These are phyloP conservation scores for Collybia mongolica DNA, from an alignment of 768 basidiomycete genomes.

Conservation along the genomic window DNA sequence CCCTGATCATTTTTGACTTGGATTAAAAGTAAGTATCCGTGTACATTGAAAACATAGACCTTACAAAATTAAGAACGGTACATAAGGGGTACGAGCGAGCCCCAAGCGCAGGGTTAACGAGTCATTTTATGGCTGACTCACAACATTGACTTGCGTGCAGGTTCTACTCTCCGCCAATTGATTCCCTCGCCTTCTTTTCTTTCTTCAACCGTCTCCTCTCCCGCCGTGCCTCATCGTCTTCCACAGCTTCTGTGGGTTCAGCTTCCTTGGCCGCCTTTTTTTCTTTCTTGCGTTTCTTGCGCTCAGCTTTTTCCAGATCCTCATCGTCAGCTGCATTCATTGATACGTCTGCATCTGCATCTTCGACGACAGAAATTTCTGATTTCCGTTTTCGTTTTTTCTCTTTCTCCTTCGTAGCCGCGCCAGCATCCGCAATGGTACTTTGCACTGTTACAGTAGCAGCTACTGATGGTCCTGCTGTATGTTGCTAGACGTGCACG, in stretches of 20 bases:
- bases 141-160: background rate
- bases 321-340: constrained; percentile 38
- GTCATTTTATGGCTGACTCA: too few relatives aligned
- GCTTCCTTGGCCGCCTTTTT: constrained; percentile 54
- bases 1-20: too few relatives aligned
- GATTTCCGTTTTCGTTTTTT: constrained; percentile 88
- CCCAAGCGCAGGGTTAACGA: too few relatives aligned
- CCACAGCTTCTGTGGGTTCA: constrained; percentile 42
- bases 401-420: constrained; percentile 56
- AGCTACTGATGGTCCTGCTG: constrained; percentile 34
- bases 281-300: constrained; percentile 61
- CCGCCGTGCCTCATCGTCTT: constrained; percentile 58
- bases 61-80: too few relatives aligned
- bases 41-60: too few relatives aligned
- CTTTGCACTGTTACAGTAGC: constrained; percentile 15
- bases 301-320: constrained; percentile 52
- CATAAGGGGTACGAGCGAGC: too few relatives aligned
- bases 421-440: constrained; percentile 24
- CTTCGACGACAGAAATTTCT: constrained; percentile 43
- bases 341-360: constrained; percentile 39
- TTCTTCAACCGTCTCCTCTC: constrained; percentile 69
- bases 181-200: constrained; percentile 59
- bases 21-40: too few relatives aligned
- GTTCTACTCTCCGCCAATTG: constrained; percentile 33
- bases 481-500: constrained; percentile 21